phyloP scores from a whole-genome alignment of 768 basidiomycete genomes.

The Hypholoma sublateritium region DNA sequence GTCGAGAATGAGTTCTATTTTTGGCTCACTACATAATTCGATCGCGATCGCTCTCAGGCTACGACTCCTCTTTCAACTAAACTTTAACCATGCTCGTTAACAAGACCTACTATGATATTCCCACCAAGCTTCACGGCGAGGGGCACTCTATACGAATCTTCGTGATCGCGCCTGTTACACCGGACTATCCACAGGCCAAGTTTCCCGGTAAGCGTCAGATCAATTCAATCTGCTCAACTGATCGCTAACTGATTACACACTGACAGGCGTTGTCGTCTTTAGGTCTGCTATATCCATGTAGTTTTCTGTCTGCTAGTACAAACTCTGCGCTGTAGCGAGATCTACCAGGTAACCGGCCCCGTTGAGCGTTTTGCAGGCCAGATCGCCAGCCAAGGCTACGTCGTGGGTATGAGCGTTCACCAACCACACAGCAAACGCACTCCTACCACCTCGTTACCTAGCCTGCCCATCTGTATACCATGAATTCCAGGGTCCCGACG shows the following conservation, averaged over 20 bases:
- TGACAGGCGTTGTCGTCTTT: slow-evolving; percentile 75
- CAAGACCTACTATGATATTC: slow-evolving; percentile 75
- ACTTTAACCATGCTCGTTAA: slow-evolving; percentile 79
- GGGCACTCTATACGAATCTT: slow-evolving; percentile 77
- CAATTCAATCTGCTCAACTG: slow-evolving; percentile 1
- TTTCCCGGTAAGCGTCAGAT: slow-evolving; percentile 65
- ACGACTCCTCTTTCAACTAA: slow-evolving; percentile 1
- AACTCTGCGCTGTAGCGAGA: slow-evolving; percentile 59
- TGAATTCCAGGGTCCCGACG: slow-evolving; percentile 87
- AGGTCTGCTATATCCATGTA: slow-evolving; percentile 42
- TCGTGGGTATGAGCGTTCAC: slow-evolving; percentile 59
- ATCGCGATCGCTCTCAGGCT: neutral
- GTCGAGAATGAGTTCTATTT: neutral
- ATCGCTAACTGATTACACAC: neutral
- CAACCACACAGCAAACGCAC: neutral
- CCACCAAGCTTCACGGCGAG: slow-evolving; percentile 58
- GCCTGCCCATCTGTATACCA: slow-evolving; percentile 88
- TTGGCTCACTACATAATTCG: neutral
- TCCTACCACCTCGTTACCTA: slow-evolving; percentile 25
- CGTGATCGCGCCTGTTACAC: slow-evolving; percentile 75
- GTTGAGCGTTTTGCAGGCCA: slow-evolving; percentile 91
- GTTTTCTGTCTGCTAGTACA: neutral
- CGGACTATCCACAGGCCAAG: slow-evolving; percentile 85
- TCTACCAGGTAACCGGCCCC: slow-evolving; percentile 95
- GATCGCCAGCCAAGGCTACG: slow-evolving; percentile 84